Evolutionary conservation across 345 rosid genomes (phyloP), one percentile per base, ranked within the genome.

Genomic region (Eucalyptus tenuipes): DNA sequence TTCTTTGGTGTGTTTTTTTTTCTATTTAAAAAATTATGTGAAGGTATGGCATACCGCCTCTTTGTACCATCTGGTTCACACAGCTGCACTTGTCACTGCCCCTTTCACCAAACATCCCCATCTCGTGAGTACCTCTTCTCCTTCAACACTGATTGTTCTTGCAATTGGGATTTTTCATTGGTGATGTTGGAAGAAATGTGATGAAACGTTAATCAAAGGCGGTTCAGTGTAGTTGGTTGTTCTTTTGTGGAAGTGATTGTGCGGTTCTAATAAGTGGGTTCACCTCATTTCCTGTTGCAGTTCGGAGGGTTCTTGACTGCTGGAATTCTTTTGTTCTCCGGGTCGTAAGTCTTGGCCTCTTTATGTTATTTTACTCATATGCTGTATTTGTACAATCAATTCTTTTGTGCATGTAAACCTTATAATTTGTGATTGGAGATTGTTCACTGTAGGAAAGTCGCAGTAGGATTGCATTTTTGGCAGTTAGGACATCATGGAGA

Each of bases 31-130:
- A 89, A 49, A 68, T 66, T 81, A 80, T 49, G 5, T 87, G 88
- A 22, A 96, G 99, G 98, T 96, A n/a, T 97, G 99, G 99, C 96
- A 97, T 59, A 97, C 96, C 8, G 99, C 99, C 64, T 97, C 99
- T 40, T 91, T 96, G 71, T 98, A 97, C 92, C 99, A 98, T 93
- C 90, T 97, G 94, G 95, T 95, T 86, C 99, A 98, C 91, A 98
- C 98, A 29, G 97, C 97, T 37, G 98, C 99, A 85, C 94, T 98
- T 85, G 89, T 96, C 90, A 93, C 96, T 90, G 97, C 98, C 75
- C 99, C 99, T 44, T 61, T 87, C 89, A 94, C 97, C 71, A 98
- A 93, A 89, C 86, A 88, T 85, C 99, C 99, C 31, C 90, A 93
- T 88, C 88, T 95, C 89, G 99, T 98, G 89, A 93, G 94, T 92